Evolutionary conservation across 805 yeast genomes (phyloP), one percentile per base, ranked within the genome.

Genomic region (Blastobotrys chiropterorum): DNA sequence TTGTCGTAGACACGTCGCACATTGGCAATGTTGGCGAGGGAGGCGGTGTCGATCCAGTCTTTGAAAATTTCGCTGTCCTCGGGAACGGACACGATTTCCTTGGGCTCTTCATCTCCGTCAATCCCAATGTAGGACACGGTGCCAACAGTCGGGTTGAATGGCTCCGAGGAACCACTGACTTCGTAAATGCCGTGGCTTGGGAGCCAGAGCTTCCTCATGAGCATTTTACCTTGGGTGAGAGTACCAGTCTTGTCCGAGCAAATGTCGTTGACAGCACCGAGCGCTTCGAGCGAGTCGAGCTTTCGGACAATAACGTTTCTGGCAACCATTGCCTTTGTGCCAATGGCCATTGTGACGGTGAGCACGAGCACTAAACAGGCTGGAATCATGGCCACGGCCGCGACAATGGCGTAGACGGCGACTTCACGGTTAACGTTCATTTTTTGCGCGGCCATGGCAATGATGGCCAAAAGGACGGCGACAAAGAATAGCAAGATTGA

Each of bases 231-330:
- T 59, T 83, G 86, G 3, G 94, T 85, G 53, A 85, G 73, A 40
- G 94, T 85, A 56, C 94, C 94, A 6, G 94, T 85, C 62, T 85
- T 85, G 69, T 85, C 94, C 1, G 90, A 85, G 64, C 92, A 85
- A 57, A 85, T 83, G 58, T 84, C 89, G 58, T 83, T 82, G 51
- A 86, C 84, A 16, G 89, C 84, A 20, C 94, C 94, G 44, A 85
- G 72, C 41, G 87, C 89, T 62, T 85, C 94, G 46, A 85, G 73
- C 1, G 92, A 83, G 64, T 85, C 92, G 56, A 85, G 72, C 59
- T 83, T 86, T 60, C 92, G 75, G 5, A 86, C 87, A 67, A 85
- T 81, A 34, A 86, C 94, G 59, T 83, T 73, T 62, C 82, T 77
- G 40, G 72, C 65, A n/a, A 81, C 82, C 82, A 88, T 81, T 40